Evolutionary conservation across 768 basidiomycete species (phyloP).

Genomic region (Agaricus bisporus): DNA sequence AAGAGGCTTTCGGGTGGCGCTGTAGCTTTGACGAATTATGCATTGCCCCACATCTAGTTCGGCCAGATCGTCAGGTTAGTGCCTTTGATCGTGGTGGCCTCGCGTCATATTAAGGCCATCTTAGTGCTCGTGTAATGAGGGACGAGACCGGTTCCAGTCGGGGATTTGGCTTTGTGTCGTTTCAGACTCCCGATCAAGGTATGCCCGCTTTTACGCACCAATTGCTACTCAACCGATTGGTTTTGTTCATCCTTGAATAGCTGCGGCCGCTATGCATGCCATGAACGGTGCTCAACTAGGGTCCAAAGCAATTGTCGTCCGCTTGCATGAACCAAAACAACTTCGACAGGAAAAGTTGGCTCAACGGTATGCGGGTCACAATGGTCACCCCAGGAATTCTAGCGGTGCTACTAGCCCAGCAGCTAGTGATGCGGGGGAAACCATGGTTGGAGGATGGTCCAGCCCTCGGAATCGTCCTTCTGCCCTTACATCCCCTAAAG

Average conservation of each 20-base stretch:
- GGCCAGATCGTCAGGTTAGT: slow-evolving; percentile 81
- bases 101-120: background rate
- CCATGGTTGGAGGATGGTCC: slow-evolving; percentile 57
- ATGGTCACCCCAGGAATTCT: slow-evolving; percentile 72
- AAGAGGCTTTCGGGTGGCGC: slow-evolving; percentile 16
- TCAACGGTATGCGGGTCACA: slow-evolving; percentile 65
- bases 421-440: slow-evolving; percentile 76
- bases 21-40: slow-evolving; percentile 13
- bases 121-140: slow-evolving; percentile 87
- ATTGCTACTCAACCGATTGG: slow-evolving; percentile 1
- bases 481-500: slow-evolving; percentile 44
- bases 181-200: slow-evolving; percentile 81
- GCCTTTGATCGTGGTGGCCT: background rate
- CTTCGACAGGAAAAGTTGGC: slow-evolving; percentile 87
- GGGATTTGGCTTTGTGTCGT: slow-evolving; percentile 91
- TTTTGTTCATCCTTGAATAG: slow-evolving; percentile 28
- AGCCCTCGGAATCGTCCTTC: slow-evolving; percentile 59
- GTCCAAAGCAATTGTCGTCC: slow-evolving; percentile 74
- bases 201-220: slow-evolving; percentile 1
- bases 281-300: slow-evolving; percentile 79
- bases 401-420: slow-evolving; percentile 86
- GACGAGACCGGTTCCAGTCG: slow-evolving; percentile 77
- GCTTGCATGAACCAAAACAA: slow-evolving; percentile 88
- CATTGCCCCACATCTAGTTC: slow-evolving; percentile 39
- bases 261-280: slow-evolving; percentile 62